Conservation (phyloP, 2,329 filamentous ascomycete genomes). For the Aspergillus flavus region DNA sequence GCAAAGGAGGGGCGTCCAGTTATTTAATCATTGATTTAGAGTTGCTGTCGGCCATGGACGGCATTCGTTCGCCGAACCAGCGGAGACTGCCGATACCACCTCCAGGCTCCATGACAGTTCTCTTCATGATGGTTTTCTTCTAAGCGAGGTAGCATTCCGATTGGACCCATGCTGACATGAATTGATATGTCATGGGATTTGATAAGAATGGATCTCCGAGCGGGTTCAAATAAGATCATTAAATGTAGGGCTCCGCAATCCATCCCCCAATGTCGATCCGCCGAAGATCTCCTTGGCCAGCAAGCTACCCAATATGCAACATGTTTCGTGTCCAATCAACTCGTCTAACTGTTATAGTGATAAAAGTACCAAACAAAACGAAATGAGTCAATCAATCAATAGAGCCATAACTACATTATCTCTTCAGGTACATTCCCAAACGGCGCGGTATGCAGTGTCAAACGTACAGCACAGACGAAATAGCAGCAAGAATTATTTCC, state of each 20-base stretch:
- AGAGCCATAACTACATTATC: conserved; percentile 5
- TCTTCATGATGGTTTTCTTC: background rate
- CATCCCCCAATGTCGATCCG: background rate
- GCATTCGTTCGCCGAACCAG: background rate
- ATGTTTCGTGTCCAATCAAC: background rate
- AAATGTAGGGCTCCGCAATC: background rate
- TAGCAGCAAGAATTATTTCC: conserved; percentile 11
- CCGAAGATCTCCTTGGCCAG: background rate
- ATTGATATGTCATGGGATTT: background rate
- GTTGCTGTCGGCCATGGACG: background rate
- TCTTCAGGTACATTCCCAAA: conserved; percentile 7
- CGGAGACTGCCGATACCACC: background rate
- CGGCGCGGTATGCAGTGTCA: conserved; percentile 1
- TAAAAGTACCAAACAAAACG: background rate
- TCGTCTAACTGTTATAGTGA: too few relatives aligned
- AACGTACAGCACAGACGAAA: conserved; percentile 3
- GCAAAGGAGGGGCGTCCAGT: background rate
- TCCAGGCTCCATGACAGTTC: too few relatives aligned
- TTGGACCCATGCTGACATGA: conserved; percentile 4
- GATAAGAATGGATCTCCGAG: background rate
- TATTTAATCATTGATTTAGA: background rate
- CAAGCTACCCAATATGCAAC: background rate
- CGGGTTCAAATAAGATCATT: background rate
- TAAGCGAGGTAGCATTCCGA: background rate
- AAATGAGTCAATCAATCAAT: background rate